Conservation (phyloP, 2,329 filamentous ascomycete genomes). For the Pleurostoma richardsiae region DNA sequence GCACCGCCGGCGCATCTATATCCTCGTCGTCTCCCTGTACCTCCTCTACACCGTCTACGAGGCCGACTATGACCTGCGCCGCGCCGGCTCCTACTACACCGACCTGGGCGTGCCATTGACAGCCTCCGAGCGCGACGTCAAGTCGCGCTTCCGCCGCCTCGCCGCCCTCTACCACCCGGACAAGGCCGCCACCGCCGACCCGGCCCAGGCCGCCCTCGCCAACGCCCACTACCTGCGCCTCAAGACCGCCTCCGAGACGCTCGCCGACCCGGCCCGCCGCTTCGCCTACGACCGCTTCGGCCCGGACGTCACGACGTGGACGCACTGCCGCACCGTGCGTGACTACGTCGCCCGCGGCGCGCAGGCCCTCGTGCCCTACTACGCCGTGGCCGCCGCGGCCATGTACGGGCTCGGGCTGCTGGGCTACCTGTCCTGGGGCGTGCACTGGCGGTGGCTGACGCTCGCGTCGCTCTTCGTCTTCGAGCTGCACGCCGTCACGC, state of each 20-base stretch:
- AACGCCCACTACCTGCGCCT: slow-evolving; percentile 69
- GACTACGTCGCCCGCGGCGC: slow-evolving; percentile 68
- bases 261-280: slow-evolving; percentile 68
- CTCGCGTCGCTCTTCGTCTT: slow-evolving; percentile 48
- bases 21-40: slow-evolving; percentile 77
- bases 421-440: slow-evolving; percentile 64
- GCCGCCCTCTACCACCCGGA: slow-evolving; percentile 75
- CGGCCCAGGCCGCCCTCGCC: slow-evolving; percentile 21
- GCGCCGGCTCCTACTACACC: slow-evolving; percentile 71
- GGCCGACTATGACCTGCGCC: slow-evolving; percentile 74
- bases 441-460: slow-evolving; percentile 61
- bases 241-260: slow-evolving; percentile 76
- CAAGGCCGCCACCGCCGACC: slow-evolving; percentile 52
- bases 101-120: slow-evolving; percentile 65
- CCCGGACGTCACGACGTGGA: slow-evolving; percentile 62
- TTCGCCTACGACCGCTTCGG: slow-evolving; percentile 92
- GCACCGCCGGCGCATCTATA: slow-evolving; percentile 79
- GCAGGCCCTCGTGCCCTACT: slow-evolving; percentile 55
- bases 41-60: slow-evolving; percentile 91
- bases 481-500: slow-evolving; percentile 51
- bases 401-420: slow-evolving; percentile 59
- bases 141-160: slow-evolving; percentile 77
- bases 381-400: slow-evolving; percentile 49
- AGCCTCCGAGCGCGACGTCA: slow-evolving; percentile 71
- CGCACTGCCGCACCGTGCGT: slow-evolving; percentile 59